Evolutionary conservation across 2,329 filamentous ascomycete species (phyloP), one percentile per base, ranked within the genome.

Genomic region (Chrysosporium queenslandicum): DNA sequence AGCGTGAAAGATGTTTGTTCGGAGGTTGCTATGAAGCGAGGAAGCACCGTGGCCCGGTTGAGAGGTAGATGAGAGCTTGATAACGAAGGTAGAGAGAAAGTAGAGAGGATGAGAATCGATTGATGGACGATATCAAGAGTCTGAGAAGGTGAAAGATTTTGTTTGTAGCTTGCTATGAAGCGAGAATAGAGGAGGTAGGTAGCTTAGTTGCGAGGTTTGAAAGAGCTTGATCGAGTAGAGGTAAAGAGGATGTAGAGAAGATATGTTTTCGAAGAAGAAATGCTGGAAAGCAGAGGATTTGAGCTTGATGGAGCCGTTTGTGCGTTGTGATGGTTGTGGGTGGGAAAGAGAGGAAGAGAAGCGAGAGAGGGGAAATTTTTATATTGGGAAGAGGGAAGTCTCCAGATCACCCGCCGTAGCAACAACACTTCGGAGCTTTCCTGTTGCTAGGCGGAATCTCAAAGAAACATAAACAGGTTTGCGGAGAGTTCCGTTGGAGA

Each of bases 351-450:
- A 25, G 14, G 14, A n/a, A 11, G 16, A 12, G 32, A 25, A n/a
- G 29, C 18, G 18, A 27, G 21, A 8, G 16, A 16, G 18, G 16
- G 40, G 23, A 37, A 43, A 36, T 45, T 50, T 53, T 56, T 53
- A 55, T 56, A 56, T 50, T 12, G 18, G 21, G 20, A 43, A 20
- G 45, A 2, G 12, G 37, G 32, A 23, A 11, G 14, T 16, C 23
- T 29, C 23, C 11, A 25, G 39, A 25, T 23, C 20, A 43, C 25
- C 40, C 18, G 32, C 11, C 11, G n/a, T 9, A 29, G 27, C 27
- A 37, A 14, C 34, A 23, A 20, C n/a, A 25, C 40, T 45, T 21
- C 14, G n/a, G 39, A 27, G 34, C 32, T 34, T 37, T 37, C 46
- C 40, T n/a, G 41, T 46, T 52, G 23, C 40, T 46, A 40, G 32